Evolutionary conservation across 139 green algal species (phyloP).

Genomic region (Monoraphidium neglectum): DNA sequence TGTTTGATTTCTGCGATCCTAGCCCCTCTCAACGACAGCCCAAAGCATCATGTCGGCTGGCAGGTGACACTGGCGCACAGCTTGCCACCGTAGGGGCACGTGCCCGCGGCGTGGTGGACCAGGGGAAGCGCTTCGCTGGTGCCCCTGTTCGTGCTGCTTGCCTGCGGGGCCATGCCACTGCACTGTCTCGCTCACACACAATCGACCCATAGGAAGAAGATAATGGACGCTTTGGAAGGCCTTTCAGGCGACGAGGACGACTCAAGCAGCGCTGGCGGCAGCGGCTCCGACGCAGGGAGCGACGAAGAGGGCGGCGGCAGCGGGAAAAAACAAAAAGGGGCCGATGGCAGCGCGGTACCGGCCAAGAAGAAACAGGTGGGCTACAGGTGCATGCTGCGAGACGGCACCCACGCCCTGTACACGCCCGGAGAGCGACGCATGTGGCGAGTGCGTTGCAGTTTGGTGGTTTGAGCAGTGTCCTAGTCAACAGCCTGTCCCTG

Average conservation of each 20-base stretch:
- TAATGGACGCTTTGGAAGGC: slow-evolving; percentile 29
- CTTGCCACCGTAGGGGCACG: too few species aligned
- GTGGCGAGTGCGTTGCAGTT: too few species aligned
- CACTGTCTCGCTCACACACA: not conserved
- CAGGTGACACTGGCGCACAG: too few species aligned
- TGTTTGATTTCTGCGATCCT: too few species aligned
- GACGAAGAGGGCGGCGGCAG: not conserved
- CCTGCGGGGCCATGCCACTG: not conserved
- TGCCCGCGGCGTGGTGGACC: too few species aligned
- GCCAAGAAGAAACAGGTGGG: slow-evolving; percentile 22
- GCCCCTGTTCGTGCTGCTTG: not conserved
- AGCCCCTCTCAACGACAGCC: too few species aligned
- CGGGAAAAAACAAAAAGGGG: not conserved
- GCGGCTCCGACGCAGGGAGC: not conserved
- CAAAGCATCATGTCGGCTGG: too few species aligned
- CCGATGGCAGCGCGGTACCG: not conserved
- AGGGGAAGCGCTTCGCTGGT: not conserved
- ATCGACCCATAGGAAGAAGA: slow-evolving; percentile 6
- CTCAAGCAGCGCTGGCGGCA: not conserved
- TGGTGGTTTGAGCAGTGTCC: too few species aligned
- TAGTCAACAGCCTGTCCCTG: not conserved
- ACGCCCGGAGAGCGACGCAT: too few species aligned
- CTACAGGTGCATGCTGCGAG: too few species aligned
- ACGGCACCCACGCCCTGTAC: too few species aligned
- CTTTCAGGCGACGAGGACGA: slow-evolving; percentile 18